Evolutionary conservation across 768 basidiomycete genomes (phyloP).

Genomic region (Dictyophora rubrovolvata): DNA sequence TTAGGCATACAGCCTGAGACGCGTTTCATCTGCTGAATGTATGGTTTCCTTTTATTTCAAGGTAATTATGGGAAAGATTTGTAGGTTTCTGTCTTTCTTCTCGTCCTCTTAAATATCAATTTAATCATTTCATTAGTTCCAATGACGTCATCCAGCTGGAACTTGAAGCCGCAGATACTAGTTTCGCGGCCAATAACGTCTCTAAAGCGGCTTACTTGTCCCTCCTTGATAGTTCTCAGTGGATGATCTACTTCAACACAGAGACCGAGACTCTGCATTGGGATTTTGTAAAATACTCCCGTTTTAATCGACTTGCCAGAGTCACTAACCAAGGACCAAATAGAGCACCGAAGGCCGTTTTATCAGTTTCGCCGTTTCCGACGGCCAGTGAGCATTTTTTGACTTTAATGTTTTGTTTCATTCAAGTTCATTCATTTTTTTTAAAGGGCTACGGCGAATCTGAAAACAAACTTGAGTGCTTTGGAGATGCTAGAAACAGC

Average conservation of each 20-base stretch:
- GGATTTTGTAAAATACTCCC: constrained; percentile 50
- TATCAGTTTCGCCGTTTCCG: constrained; percentile 52
- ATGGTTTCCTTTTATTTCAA: background rate
- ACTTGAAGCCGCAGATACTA: constrained; percentile 47
- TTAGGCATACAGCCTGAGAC: background rate
- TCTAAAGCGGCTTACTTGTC: constrained; percentile 40
- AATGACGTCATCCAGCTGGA: constrained; percentile 57
- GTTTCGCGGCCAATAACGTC: constrained; percentile 35
- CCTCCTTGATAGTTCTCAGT: constrained; percentile 47
- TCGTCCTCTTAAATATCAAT: background rate
- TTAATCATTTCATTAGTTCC: constrained; percentile 26
- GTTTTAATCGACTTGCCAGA: background rate
- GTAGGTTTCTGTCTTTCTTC: constrained; percentile 20
- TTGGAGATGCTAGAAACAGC: constrained; percentile 38
- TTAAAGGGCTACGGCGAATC: constrained; percentile 44
- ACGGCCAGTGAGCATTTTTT: constrained; percentile 30
- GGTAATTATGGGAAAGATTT: constrained; percentile 54
- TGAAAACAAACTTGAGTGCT: constrained; percentile 47
- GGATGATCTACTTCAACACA: constrained; percentile 62
- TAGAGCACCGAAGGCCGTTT: constrained; percentile 58
- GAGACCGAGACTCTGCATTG: constrained; percentile 51
- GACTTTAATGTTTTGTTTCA: background rate
- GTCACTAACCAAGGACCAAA: background rate
- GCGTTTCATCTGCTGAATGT: background rate
- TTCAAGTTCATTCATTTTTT: background rate